Evolutionary conservation across 2,329 filamentous ascomycete genomes (phyloP), one percentile per base, ranked within the genome.

Genomic region (Trichoderma sp.): DNA sequence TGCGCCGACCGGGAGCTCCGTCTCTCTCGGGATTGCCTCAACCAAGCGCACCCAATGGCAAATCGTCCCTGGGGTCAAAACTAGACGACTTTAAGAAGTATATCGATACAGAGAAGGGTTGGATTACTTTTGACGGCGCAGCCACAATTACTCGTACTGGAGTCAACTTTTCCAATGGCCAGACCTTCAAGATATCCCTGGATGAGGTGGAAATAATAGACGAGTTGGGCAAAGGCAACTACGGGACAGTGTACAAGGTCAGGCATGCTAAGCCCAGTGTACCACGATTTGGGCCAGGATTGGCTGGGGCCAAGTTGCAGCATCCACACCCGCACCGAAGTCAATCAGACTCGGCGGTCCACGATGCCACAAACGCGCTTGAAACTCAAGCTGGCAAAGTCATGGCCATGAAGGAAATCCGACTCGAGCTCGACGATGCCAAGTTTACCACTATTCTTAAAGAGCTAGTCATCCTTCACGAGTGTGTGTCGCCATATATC

Each of bases 361-460:
- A 76, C 8, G 73, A 80, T 13, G 70, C 74, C 5, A 73, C 78
- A 4, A 76, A 77, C 13, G 76, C 77, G 0, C 68, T 73, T 58
- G 73, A 80, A 59, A 82, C 82, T 5, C 88, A 87, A 0, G 90
- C 89, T 0, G 94, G 95, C 21, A 88, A 92, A 61, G 85, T 97
- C 70, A 98, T 99, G 96, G 96, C 96, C 16, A 99, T 99, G 96
- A 99, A 99, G 79, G 96, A 99, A 81, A 96, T 99, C 75, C 89
- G 96, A 24, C 84, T 99, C 11, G 96, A 99, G 79, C 85, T 99
- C 65, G 96, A 99, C 76, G 96, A 99, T 79, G 91, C 93, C 72
- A 99, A 99, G 80, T 97, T 99, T 77, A 91, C 93, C 7, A 94
- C 95, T 47, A 99, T 99, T 76, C 91, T 98, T 75, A 99, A 98